Evolutionary conservation across 2,329 filamentous ascomycete species (phyloP), one percentile per base, ranked within the genome.

Genomic region (Albifimbria verrucaria): DNA sequence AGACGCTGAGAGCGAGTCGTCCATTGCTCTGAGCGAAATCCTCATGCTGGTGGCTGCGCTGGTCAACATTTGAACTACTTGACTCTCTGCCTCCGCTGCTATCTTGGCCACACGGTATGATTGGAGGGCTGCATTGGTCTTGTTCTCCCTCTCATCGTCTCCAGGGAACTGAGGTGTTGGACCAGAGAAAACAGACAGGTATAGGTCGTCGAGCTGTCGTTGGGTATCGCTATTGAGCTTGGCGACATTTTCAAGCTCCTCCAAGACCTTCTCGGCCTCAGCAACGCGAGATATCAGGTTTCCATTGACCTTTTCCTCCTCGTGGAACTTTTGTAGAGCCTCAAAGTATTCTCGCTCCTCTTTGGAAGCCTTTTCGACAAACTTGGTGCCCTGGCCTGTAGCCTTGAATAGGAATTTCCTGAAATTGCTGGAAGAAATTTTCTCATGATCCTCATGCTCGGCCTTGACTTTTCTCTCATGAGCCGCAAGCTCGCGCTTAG

Each of bases 291-390:
- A 49, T 5, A 68, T 65, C 3, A 83, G 60, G 49, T 69, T 67
- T 2, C 71, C 67, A 36, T 75, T 70, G 48, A 72, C 60, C 39
- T 75, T 71, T 45, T 74, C 72, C 42, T 76, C 74, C 22, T 75
- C 69, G 22, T 77, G 71, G 53, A 78, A 71, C 25, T 74, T 65
- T 54, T 81, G 75, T 46, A 81, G 70, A 0, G 75, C 80, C 45
- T 79, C 74, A 23, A 80, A 72, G 62, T 82, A 84, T 56, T 83
- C 80, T 43, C 69, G 66, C 62, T 83, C 80, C 63, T 83, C 80
- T 55, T 77, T 79, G 48, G 73, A 72, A 15, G 78, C 77, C 48
- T 71, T 73, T n/a, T 72, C 71, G 17, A 70, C 66, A 48, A 65
- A 68, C 9, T 60, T 59, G 3, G 64, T 76, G 42, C 72, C 71